Conservation (phyloP, 2,329 filamentous ascomycete species). For the Byssochlamys sp. region DNA sequence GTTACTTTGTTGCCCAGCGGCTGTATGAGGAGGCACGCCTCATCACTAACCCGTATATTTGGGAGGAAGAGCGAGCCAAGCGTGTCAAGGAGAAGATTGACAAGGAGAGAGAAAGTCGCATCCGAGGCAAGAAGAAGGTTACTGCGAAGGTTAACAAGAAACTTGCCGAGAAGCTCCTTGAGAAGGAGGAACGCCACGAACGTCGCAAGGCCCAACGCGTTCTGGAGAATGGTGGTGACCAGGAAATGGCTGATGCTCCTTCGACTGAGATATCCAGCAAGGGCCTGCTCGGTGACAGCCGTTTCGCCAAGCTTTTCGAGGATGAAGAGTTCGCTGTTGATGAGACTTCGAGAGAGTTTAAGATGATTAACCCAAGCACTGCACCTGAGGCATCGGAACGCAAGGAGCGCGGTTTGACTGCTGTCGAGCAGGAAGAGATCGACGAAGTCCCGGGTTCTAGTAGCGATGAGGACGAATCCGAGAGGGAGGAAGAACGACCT, state of each 20-base stretch:
- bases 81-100: slow-evolving; percentile 90
- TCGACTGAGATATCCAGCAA: slow-evolving; percentile 31
- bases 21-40: slow-evolving; percentile 89
- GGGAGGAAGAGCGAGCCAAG: slow-evolving; percentile 84
- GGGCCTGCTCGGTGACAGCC: slow-evolving; percentile 68
- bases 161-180: slow-evolving; percentile 53
- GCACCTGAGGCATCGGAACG: slow-evolving; percentile 25
- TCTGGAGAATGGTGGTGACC: slow-evolving; percentile 50
- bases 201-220: slow-evolving; percentile 36
- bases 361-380: slow-evolving; percentile 79
- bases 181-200: slow-evolving; percentile 50
- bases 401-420: slow-evolving; percentile 47
- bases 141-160: slow-evolving; percentile 73
- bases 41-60: slow-evolving; percentile 87
- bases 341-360: slow-evolving; percentile 78
- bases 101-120: slow-evolving; percentile 89
- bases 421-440: slow-evolving; percentile 52
- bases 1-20: slow-evolving; percentile 91
- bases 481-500: slow-evolving; percentile 20
- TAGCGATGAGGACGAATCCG: slow-evolving; percentile 20
- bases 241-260: slow-evolving; percentile 25
- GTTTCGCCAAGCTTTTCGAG: slow-evolving; percentile 82
- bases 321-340: slow-evolving; percentile 89
- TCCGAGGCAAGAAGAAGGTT: slow-evolving; percentile 88
- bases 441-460: slow-evolving; percentile 41